Conservation (phyloP, 805 yeast species). For the Starmerella scarabaei region DNA sequence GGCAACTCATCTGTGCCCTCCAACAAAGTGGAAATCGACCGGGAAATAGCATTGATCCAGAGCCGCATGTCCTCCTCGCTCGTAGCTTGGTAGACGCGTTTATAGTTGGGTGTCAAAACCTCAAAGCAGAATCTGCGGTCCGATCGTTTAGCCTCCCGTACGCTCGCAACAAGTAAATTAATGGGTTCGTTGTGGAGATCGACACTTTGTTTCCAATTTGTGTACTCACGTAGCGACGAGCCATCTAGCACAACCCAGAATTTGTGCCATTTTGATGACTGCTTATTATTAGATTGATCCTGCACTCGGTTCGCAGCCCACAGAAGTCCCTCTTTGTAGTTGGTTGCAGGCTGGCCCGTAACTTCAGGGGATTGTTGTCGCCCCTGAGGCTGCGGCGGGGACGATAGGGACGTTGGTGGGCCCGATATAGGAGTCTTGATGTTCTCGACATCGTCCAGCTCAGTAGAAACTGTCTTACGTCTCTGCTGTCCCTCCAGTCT, state of each 20-base stretch:
- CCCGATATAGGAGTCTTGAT: no score
- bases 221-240: conserved; percentile 57
- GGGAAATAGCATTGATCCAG: conserved; percentile 55
- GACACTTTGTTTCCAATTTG: conserved; percentile 66
- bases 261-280: conserved; percentile 54
- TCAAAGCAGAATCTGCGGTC: conserved; percentile 54
- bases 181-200: conserved; percentile 53
- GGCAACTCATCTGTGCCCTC: conserved; percentile 18
- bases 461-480: conserved; percentile 26
- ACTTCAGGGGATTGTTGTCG: not conserved
- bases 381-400: not conserved
- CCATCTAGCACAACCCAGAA: conserved; percentile 68
- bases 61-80: conserved; percentile 50
- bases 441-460: conserved; percentile 18
- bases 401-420: not conserved
- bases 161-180: conserved; percentile 55
- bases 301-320: conserved; percentile 32
- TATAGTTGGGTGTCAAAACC: conserved; percentile 56
- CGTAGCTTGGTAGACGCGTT: conserved; percentile 63
- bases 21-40: conserved; percentile 38
- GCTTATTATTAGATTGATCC: conserved; percentile 18
- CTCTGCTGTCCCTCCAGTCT: conserved; percentile 30
- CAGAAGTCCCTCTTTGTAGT: conserved; percentile 31
- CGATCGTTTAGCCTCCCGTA: conserved; percentile 32
- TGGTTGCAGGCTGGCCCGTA: not conserved